phyloP scores from a whole-genome alignment of 306 rosid genomes.

The Echinosophora koreensis region DNA sequence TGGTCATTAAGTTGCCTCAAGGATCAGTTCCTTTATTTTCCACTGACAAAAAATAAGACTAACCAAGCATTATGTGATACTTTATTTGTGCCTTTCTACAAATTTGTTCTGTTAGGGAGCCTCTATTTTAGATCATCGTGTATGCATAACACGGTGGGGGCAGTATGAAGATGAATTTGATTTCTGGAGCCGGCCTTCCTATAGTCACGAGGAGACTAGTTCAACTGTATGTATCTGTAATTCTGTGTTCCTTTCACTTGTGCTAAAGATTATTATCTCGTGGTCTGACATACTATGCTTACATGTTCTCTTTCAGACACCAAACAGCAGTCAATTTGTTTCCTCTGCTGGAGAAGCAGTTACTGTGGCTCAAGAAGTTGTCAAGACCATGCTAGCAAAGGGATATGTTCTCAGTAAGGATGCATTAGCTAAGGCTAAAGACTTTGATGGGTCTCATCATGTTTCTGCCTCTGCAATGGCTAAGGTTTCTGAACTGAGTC shows the following conservation, averaged over 20 bases:
- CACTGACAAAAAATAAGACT: not conserved
- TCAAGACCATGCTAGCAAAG: constrained; percentile 81
- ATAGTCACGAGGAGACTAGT: constrained; percentile 53
- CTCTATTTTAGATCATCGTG: constrained; percentile 86
- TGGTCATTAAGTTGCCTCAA: constrained; percentile 17
- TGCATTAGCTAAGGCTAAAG: constrained; percentile 75
- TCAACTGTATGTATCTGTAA: constrained; percentile 59
- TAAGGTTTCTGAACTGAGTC: constrained; percentile 76
- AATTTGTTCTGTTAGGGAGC: constrained; percentile 75
- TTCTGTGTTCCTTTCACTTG: not conserved
- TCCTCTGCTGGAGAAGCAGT: constrained; percentile 82
- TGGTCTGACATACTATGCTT: not conserved
- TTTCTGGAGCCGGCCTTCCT: constrained; percentile 71
- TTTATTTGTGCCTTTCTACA: constrained; percentile 23
- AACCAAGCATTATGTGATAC: not conserved
- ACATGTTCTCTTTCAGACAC: constrained; percentile 51
- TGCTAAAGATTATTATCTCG: constrained; percentile 3
- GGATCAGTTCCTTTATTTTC: constrained; percentile 17
- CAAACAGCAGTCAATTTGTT: constrained; percentile 57
- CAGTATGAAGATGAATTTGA: constrained; percentile 69
- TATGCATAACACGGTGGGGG: constrained; percentile 96
- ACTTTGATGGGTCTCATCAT: constrained; percentile 75
- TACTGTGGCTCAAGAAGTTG: constrained; percentile 80
- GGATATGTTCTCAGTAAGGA: constrained; percentile 86
- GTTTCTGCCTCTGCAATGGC: constrained; percentile 81